These are phyloP conservation scores for Orbilia oligospora DNA, from an alignment of 2,329 filamentous ascomycete genomes.

Conservation along the genomic window DNA sequence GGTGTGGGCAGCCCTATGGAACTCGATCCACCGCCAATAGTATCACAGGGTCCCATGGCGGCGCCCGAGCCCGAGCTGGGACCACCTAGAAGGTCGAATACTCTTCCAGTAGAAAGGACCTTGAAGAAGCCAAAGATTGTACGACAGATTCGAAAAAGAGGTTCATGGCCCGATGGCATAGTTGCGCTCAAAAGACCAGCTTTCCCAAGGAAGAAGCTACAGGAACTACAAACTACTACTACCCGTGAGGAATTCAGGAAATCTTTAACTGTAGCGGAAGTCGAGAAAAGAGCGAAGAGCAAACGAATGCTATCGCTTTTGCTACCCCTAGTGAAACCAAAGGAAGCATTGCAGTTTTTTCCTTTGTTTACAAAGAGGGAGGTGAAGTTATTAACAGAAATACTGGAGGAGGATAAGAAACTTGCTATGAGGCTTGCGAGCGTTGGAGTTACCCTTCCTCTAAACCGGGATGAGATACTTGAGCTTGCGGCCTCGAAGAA, in stretches of 20 bases:
- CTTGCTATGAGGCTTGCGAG: slow-evolving; percentile 39
- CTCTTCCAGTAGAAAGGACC: slow-evolving; percentile 35
- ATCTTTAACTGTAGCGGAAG: slow-evolving; percentile 33
- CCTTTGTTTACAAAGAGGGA: slow-evolving; percentile 54
- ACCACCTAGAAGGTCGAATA: slow-evolving; percentile 44
- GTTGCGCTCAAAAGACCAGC: slow-evolving; percentile 50
- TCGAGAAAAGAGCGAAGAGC: slow-evolving; percentile 50
- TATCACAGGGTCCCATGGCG: slow-evolving; percentile 4
- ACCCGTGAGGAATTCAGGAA: slow-evolving; percentile 56
- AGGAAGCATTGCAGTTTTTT: slow-evolving; percentile 58
- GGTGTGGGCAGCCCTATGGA: slow-evolving; percentile 46
- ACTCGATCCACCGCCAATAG: slow-evolving; percentile 31
- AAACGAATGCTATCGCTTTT: slow-evolving; percentile 50
- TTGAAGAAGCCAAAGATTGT: slow-evolving; percentile 27
- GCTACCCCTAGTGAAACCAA: slow-evolving; percentile 46
- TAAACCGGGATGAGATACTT: slow-evolving; percentile 49
- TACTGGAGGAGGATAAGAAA: slow-evolving; percentile 52
- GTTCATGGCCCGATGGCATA: slow-evolving; percentile 49
- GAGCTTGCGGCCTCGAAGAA: slow-evolving; percentile 28
- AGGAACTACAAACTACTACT: slow-evolving; percentile 53
- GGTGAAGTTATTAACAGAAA: slow-evolving; percentile 49
- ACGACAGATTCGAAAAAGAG: slow-evolving; percentile 41
- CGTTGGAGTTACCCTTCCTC: slow-evolving; percentile 52
- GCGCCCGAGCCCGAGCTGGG: slow-evolving; percentile 5
- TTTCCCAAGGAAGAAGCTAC: slow-evolving; percentile 58